Evolutionary conservation across 2,329 filamentous ascomycete species (phyloP).

Genomic region (Atkinsonella texensis): DNA sequence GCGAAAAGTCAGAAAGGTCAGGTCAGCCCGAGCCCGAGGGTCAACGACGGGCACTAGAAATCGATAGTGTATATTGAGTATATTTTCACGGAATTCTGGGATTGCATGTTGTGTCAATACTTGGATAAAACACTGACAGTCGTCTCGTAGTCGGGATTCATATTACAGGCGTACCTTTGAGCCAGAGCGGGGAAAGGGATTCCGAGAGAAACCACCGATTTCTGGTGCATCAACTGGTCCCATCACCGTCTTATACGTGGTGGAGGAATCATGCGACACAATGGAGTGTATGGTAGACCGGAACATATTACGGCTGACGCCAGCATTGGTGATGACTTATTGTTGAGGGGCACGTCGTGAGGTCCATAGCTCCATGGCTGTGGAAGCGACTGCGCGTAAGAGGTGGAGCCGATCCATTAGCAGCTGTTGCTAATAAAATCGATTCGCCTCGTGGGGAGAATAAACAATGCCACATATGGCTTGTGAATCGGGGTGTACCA

Average conservation of each 20-base stretch:
- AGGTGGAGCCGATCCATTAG: neutral
- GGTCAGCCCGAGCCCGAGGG: slow-evolving; percentile 16
- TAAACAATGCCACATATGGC: neutral
- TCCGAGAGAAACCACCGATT: slow-evolving; percentile 15
- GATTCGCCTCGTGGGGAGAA: neutral
- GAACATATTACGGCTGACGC: neutral
- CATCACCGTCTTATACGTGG: slow-evolving; percentile 10
- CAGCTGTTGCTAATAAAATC: neutral
- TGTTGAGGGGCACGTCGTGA: neutral
- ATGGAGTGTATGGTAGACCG: neutral
- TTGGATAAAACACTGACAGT: neutral
- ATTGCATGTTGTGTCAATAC: too few species aligned
- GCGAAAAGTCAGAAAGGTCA: slow-evolving; percentile 16
- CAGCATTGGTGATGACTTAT: too few species aligned
- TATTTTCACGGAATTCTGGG: too few species aligned
- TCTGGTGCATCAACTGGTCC: slow-evolving; percentile 13
- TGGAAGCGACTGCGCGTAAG: neutral
- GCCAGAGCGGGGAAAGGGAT: slow-evolving; percentile 15
- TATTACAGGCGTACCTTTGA: slow-evolving; percentile 14
- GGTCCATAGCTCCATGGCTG: neutral
- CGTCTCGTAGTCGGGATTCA: slow-evolving; percentile 15
- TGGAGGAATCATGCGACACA: slow-evolving; percentile 5
- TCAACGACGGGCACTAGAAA: slow-evolving; percentile 18
- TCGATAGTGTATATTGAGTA: slow-evolving; percentile 19
- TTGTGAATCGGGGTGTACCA: too few species aligned